A percentile compares a stretch with the other conserved stretches of the same genome.
These are phyloP conservation scores for Aspergillus sp. DNA, from an alignment of 2,329 filamentous ascomycete genomes.

Conservation along the genomic window DNA sequence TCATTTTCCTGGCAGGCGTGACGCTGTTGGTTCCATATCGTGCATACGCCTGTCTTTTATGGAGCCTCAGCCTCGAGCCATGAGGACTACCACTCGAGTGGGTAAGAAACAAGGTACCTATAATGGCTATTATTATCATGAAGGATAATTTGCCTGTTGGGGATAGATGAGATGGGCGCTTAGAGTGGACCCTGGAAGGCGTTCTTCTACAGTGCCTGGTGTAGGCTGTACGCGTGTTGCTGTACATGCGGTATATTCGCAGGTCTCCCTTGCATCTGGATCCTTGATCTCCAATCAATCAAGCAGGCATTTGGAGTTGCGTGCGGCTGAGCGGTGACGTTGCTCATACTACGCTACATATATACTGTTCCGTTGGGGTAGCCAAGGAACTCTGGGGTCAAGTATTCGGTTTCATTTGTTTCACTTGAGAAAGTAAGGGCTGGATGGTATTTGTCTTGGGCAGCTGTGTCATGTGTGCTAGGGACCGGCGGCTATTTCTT, in stretches of 20 bases:
- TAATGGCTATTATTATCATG: neutral
- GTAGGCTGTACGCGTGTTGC: neutral
- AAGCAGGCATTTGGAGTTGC: neutral
- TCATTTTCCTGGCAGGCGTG: neutral
- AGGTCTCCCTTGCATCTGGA: neutral
- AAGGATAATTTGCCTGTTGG: neutral
- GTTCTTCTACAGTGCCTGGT: neutral
- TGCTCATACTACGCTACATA: neutral
- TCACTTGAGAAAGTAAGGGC: neutral
- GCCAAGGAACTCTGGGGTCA: too few species aligned
- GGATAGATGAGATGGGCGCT: neutral
- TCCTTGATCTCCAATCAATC: neutral
- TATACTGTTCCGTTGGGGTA: neutral
- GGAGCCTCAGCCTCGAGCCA: neutral
- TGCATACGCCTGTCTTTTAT: neutral
- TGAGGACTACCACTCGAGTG: neutral
- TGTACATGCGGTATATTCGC: neutral
- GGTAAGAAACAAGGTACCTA: neutral
- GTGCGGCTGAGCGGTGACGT: neutral
- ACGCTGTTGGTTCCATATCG: neutral
- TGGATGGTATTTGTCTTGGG: too few species aligned
- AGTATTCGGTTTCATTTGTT: neutral
- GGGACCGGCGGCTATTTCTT: too few species aligned
- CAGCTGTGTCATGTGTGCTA: too few species aligned
- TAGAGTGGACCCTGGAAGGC: neutral